Conservation (phyloP, 768 basidiomycete species). For the Gelatoporia subvermispora region DNA sequence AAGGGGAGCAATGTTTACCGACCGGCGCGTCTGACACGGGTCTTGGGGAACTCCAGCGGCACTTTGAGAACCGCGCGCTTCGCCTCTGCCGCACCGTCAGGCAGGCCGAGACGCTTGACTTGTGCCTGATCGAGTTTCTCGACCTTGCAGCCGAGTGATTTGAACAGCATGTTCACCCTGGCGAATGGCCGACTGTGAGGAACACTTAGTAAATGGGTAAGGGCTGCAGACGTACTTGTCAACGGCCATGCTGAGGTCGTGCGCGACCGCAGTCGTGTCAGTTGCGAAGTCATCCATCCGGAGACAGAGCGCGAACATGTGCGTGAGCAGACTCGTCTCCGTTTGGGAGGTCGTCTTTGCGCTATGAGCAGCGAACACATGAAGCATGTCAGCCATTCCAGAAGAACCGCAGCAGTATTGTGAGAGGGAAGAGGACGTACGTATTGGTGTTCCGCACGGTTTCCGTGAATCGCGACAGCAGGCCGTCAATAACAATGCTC, state of each 20-base stretch:
- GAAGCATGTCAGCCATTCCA: neutral
- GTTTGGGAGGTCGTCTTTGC: constrained; percentile 57
- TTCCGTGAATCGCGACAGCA: constrained; percentile 81
- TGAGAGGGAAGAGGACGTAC: constrained; percentile 34
- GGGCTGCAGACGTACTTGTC: constrained; percentile 48
- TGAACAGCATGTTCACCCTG: constrained; percentile 69
- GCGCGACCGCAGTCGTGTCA: constrained; percentile 62
- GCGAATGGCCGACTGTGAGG: constrained; percentile 6
- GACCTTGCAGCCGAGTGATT: constrained; percentile 75
- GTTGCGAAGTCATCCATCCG: constrained; percentile 73
- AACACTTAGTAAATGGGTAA: neutral
- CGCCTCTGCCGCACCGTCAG: constrained; percentile 53
- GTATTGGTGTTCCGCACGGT: constrained; percentile 57
- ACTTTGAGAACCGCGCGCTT: constrained; percentile 71
- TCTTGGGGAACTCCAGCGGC: constrained; percentile 81
- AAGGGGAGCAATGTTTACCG: constrained; percentile 7
- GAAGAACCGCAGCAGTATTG: neutral
- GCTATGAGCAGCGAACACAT: constrained; percentile 5
- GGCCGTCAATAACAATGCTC: constrained; percentile 60
- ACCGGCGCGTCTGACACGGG: constrained; percentile 31
- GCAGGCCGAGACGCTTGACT: constrained; percentile 63
- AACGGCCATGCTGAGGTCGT: constrained; percentile 65
- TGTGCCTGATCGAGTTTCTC: constrained; percentile 53
- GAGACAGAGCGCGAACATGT: constrained; percentile 79
- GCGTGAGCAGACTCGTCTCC: constrained; percentile 67